A percentile compares a stretch with the other conserved stretches of the same genome.
Conservation (phyloP, 805 yeast species). For the Wickerhamiella kurtzmanii region DNA sequence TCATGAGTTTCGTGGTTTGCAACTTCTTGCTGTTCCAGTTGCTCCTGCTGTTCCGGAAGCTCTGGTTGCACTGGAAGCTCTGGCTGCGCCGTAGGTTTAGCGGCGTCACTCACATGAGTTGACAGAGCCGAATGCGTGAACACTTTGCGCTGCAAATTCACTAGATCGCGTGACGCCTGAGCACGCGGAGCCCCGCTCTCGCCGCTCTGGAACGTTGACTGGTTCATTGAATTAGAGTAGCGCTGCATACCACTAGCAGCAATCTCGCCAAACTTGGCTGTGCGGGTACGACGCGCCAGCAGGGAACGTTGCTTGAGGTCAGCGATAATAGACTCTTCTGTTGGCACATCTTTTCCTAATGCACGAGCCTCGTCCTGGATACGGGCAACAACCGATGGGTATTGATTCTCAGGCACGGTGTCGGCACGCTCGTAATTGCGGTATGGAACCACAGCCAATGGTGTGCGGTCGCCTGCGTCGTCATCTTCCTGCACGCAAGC, state of each 20-base stretch:
- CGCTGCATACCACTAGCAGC: constrained; percentile 49
- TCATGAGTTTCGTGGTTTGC: too few species aligned
- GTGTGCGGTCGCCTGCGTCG: background rate
- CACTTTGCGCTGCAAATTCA: constrained; percentile 31
- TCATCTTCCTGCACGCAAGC: background rate
- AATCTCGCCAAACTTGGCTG: constrained; percentile 34
- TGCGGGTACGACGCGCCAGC: background rate
- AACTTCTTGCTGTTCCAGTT: too few species aligned
- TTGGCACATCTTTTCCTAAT: background rate
- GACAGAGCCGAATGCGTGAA: too few species aligned
- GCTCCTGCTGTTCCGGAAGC: background rate
- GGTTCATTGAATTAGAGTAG: constrained; percentile 28
- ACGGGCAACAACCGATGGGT: background rate
- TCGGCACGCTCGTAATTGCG: background rate
- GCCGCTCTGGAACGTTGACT: constrained; percentile 22
- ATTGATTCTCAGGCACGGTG: background rate
- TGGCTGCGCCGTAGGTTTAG: too few species aligned
- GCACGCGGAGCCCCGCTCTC: constrained; percentile 20
- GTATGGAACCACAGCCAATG: background rate
- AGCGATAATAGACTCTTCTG: background rate
- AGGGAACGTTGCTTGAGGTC: background rate
- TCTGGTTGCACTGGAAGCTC: background rate
- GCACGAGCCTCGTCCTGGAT: background rate
- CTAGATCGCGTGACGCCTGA: constrained; percentile 29
- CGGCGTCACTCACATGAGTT: too few species aligned